Evolutionary conservation across 495 filamentous ascomycete genomes (phyloP).

Genomic region (Parachaetomium inaequale): DNA sequence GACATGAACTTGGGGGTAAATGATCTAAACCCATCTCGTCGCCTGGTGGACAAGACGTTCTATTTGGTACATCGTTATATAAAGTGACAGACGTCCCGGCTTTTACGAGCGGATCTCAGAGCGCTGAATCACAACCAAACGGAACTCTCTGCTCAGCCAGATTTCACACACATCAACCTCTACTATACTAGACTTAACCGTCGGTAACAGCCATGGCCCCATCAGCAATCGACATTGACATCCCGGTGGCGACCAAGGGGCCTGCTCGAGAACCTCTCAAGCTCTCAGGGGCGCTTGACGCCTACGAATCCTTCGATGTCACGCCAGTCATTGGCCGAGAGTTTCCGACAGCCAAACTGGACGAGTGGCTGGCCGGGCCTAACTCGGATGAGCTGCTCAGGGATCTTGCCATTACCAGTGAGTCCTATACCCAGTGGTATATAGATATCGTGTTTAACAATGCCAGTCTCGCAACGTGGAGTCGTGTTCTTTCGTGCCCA

Average conservation of each 20-base stretch:
- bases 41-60: too few species aligned
- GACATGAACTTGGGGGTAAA: not conserved
- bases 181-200: not conserved
- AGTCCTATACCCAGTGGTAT: conserved; percentile 8
- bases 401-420: conserved; percentile 68
- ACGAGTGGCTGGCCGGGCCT: conserved; percentile 58
- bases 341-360: conserved; percentile 57
- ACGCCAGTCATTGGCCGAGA: conserved; percentile 69
- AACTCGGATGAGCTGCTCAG: conserved; percentile 64
- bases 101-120: not conserved
- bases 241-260: conserved; percentile 20
- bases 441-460: not conserved
- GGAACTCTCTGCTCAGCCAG: not conserved
- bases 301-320: conserved; percentile 59
- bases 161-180: not conserved
- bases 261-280: conserved; percentile 41
- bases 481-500: conserved; percentile 79
- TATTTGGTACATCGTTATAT: not conserved
- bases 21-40: too few species aligned
- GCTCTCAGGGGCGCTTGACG: conserved; percentile 53
- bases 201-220: conserved; percentile 27
- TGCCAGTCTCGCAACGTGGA: conserved; percentile 67
- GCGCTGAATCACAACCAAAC: not conserved
- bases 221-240: conserved; percentile 27
- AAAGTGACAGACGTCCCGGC: not conserved